These are phyloP conservation scores for Anisodus tanguticus DNA, from an alignment of 257 asterid species.

Conservation along the genomic window DNA sequence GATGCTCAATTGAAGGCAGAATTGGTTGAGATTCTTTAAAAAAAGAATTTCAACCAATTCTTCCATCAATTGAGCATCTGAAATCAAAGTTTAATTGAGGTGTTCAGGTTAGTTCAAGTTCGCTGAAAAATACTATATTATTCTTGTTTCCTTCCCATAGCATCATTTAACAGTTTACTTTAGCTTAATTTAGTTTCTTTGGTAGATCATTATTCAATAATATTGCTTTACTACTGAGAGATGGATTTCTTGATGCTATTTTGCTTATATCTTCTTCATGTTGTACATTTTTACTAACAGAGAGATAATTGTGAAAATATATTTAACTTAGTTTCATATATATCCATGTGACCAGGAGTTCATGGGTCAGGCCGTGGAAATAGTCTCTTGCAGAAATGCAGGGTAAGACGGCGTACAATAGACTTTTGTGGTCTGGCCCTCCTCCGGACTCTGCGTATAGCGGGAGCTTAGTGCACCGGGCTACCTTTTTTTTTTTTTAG, in stretches of 20 bases:
- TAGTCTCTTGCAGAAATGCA: no score
- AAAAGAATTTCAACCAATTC: not conserved
- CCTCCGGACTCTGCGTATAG: no score
- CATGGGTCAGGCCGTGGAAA: no score
- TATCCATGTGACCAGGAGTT: no score
- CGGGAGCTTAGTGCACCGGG: no score
- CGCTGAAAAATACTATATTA: not conserved
- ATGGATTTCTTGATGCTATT: not conserved
- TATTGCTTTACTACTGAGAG: not conserved
- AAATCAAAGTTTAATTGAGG: not conserved
- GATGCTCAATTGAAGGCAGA: not conserved
- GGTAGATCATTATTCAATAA: not conserved
- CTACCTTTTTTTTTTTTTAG: no score
- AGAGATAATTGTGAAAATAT: no score
- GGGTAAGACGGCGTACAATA: no score
- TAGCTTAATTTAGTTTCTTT: no score
- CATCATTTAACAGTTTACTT: not conserved
- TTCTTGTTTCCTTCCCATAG: not conserved
- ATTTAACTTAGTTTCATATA: no score
- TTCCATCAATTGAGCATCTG: not conserved
- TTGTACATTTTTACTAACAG: no score
- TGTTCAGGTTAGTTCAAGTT: not conserved
- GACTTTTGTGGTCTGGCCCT: no score
- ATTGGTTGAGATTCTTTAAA: not conserved
- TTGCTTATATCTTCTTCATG: not conserved